Evolutionary conservation across 2,329 filamentous ascomycete genomes (phyloP).

Genomic region (Emmonsiellopsis sp.): DNA sequence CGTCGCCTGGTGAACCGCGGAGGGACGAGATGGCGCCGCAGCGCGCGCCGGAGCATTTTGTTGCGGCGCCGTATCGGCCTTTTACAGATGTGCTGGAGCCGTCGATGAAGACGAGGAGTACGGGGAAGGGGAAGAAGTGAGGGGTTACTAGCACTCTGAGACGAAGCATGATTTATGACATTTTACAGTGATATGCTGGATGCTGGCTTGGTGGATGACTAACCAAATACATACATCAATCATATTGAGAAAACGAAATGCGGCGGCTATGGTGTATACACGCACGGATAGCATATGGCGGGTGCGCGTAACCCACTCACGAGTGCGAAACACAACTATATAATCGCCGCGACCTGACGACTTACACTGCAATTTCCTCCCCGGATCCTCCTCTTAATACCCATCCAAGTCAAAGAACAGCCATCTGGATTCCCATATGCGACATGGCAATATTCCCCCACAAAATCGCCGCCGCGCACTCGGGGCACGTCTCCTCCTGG

Average conservation of each 20-base stretch:
- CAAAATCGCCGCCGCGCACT: conserved; percentile 8
- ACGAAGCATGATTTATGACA: too few relatives aligned
- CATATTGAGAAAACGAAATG: not conserved
- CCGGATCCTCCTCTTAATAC: not conserved
- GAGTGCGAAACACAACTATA: not conserved
- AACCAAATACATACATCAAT: too few relatives aligned
- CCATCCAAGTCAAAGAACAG: not conserved
- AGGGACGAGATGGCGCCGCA: conserved; percentile 14
- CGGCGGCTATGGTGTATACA: too few relatives aligned
- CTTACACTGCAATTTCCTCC: not conserved
- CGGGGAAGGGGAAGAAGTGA: conserved; percentile 25
- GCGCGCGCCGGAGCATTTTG: conserved; percentile 39
- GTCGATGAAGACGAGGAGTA: conserved; percentile 20
- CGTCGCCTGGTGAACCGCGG: conserved; percentile 36
- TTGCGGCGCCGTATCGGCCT: conserved; percentile 52
- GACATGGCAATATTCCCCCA: not conserved
- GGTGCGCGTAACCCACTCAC: not conserved
- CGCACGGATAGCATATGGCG: too few relatives aligned
- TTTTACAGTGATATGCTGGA: too few relatives aligned
- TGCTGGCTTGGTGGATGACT: too few relatives aligned
- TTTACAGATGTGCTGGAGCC: conserved; percentile 43
- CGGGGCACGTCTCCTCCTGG: conserved; percentile 7
- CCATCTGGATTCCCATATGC: conserved; percentile 4
- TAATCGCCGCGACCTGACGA: not conserved
- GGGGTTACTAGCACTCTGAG: not conserved